Evolutionary conservation across 2,329 filamentous ascomycete species (phyloP), one percentile per base, ranked within the genome.

Genomic region (Epichloe sylvatica): DNA sequence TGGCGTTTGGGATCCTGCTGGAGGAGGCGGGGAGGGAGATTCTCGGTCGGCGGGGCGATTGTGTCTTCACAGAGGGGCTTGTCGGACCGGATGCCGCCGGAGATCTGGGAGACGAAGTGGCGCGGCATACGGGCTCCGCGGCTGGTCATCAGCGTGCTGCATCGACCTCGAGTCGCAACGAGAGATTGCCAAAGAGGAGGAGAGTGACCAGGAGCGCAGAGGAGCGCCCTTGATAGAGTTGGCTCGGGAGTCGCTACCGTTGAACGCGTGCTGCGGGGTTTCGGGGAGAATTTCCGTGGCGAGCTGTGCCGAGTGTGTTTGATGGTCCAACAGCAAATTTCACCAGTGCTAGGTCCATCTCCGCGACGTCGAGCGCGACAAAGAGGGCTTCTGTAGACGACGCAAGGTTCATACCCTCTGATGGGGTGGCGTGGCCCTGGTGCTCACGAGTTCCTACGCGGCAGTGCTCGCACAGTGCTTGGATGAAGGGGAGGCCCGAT

Each of bases 1-100:
- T 91, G 49, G 84, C 85, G 1, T 72, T 91, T 58, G 84, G 85
- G 1, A 79, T 91, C 45, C 64, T 91, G 50, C 67, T 90, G 40
- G 85, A 91, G 65, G 86, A 91, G 64, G 76, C 78, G 3, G 73
- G 76, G 15, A 70, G 73, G 39, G 76, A 81, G 44, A 63, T 72
- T 5, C 66, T 90, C 19, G 84, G 83, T 4, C 68, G 72, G 49
- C 76, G 71, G 12, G 86, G 85, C 21, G 81, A 88, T 63, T 63
- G 87, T 45, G 82, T 84, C 1, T 84, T 91, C 59, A 79, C 82
- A 0, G 84, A 89, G 61, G 75, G 71, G 2, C 15, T 45, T 47
- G 30, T 34, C 19, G 51, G 40, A 19, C 30, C 17, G 12, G 33
- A 49, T 23, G 42, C 2, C 4, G 13, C 9, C 5, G 17, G 34